Evolutionary conservation across 495 filamentous ascomycete genomes (phyloP).

Genomic region (Hypoxylon fuscum): DNA sequence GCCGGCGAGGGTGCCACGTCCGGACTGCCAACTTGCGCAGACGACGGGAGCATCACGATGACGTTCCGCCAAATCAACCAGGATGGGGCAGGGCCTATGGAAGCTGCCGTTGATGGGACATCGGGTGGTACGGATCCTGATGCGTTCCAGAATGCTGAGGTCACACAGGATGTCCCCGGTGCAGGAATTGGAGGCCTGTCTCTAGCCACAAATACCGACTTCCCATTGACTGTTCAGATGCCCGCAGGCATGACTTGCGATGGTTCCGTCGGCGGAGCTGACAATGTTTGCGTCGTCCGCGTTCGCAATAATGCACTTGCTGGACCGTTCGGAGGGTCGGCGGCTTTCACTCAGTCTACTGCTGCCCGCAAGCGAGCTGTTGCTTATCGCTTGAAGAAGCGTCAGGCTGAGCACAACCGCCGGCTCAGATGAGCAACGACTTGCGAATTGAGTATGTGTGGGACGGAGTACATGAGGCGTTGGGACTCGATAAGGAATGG

Average conservation of each 20-base stretch:
- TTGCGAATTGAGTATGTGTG: not conserved
- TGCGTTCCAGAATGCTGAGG: slow-evolving; percentile 63
- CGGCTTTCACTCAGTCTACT: slow-evolving; percentile 59
- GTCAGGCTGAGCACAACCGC: slow-evolving; percentile 40
- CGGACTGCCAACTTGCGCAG: slow-evolving; percentile 62
- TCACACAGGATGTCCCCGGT: slow-evolving; percentile 68
- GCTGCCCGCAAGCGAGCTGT: slow-evolving; percentile 57
- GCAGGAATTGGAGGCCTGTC: slow-evolving; percentile 59
- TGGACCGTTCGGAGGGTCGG: slow-evolving; percentile 69
- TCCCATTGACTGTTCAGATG: slow-evolving; percentile 66
- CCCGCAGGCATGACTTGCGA: slow-evolving; percentile 69
- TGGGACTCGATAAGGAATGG: slow-evolving; percentile 2
- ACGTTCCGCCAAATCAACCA: slow-evolving; percentile 63
- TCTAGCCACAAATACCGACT: slow-evolving; percentile 60
- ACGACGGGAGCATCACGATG: slow-evolving; percentile 65
- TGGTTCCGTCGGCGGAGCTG: slow-evolving; percentile 58
- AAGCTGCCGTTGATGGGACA: slow-evolving; percentile 60
- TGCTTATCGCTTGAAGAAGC: slow-evolving; percentile 55
- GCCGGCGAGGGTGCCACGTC: slow-evolving; percentile 51
- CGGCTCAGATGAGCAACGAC: slow-evolving; percentile 17
- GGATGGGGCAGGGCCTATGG: slow-evolving; percentile 61
- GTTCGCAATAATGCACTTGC: slow-evolving; percentile 65
- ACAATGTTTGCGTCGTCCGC: slow-evolving; percentile 66
- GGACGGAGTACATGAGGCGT: slow-evolving; percentile 10
- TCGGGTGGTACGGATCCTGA: slow-evolving; percentile 62